Evolutionary conservation across 2,329 filamentous ascomycete species (phyloP).

Genomic region (Ophiosphaerella korrae): DNA sequence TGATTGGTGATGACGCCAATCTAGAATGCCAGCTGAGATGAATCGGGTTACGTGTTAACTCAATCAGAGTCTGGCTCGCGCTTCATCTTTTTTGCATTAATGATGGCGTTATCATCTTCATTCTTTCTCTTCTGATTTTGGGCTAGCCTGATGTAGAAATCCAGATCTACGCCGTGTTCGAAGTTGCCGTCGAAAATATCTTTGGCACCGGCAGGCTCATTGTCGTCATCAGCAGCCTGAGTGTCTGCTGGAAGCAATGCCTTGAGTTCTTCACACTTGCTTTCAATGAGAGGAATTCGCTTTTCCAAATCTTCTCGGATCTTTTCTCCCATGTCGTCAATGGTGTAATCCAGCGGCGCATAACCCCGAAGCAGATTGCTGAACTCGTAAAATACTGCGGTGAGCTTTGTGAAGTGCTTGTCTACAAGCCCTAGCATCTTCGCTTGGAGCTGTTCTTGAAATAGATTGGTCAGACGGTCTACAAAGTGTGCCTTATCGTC

Average conservation of each 20-base stretch:
- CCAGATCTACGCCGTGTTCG: neutral
- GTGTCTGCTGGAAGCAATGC: neutral
- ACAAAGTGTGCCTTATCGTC: slow-evolving; percentile 14
- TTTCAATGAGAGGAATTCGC: slow-evolving; percentile 4
- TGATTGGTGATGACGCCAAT: too few relatives aligned
- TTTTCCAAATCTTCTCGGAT: slow-evolving; percentile 7
- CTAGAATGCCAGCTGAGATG: too few relatives aligned
- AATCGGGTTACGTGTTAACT: too few relatives aligned
- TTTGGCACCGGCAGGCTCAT: neutral
- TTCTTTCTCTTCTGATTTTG: too few relatives aligned
- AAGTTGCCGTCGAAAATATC: neutral
- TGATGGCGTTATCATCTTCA: too few relatives aligned
- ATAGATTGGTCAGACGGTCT: slow-evolving; percentile 9
- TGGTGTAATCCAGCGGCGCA: slow-evolving; percentile 7
- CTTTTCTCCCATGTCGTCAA: slow-evolving; percentile 2
- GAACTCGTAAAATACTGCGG: slow-evolving; percentile 1
- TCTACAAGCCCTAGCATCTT: slow-evolving; percentile 46
- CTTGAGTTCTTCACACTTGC: neutral
- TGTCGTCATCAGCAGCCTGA: neutral
- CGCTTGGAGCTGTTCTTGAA: slow-evolving; percentile 51
- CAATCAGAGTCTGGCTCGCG: too few relatives aligned
- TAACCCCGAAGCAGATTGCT: slow-evolving; percentile 4
- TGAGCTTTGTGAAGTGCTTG: slow-evolving; percentile 7
- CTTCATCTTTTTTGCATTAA: too few relatives aligned
- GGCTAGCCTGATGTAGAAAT: too few relatives aligned